Percentiles rank a stretch among this genome's conserved stretches.
phyloP scores from a whole-genome alignment of 2,329 filamentous ascomycete genomes.

The Beauveria caledonica region DNA sequence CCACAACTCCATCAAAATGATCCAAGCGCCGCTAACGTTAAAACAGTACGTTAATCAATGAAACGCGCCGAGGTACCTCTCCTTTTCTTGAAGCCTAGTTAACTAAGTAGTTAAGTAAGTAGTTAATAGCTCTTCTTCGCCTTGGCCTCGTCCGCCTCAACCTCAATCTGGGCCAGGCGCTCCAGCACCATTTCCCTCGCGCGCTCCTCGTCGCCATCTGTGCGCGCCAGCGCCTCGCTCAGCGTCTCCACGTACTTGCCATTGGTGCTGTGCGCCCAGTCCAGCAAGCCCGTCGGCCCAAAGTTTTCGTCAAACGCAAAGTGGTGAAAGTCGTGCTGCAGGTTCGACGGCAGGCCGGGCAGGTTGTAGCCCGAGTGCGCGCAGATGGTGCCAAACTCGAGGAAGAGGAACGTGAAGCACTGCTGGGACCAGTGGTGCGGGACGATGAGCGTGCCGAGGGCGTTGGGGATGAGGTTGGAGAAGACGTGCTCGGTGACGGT shows the following conservation, averaged over 20 bases:
- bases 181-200: conserved; percentile 14
- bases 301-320: conserved; percentile 17
- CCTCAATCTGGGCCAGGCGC: conserved; percentile 13
- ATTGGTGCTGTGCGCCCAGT: conserved; percentile 12
- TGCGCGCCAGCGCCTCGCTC: conserved; percentile 11
- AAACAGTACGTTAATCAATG: not conserved
- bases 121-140: not conserved
- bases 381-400: conserved; percentile 15
- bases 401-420: conserved; percentile 13
- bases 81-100: not conserved
- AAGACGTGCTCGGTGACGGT: conserved; percentile 43
- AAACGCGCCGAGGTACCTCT: too few species aligned
- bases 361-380: conserved; percentile 14
- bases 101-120: too few species aligned
- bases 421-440: conserved; percentile 15
- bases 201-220: conserved; percentile 14
- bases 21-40: not conserved
- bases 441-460: conserved; percentile 19
- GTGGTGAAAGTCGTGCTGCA: conserved; percentile 17
- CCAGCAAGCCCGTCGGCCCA: conserved; percentile 13
- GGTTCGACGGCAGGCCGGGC: conserved; percentile 11
- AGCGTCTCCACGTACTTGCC: conserved; percentile 11
- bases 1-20: not conserved
- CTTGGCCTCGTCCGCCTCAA: conserved; percentile 4
- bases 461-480: conserved; percentile 40